Conservation (phyloP, 768 basidiomycete genomes). For the Auriscalpium microsporum region DNA sequence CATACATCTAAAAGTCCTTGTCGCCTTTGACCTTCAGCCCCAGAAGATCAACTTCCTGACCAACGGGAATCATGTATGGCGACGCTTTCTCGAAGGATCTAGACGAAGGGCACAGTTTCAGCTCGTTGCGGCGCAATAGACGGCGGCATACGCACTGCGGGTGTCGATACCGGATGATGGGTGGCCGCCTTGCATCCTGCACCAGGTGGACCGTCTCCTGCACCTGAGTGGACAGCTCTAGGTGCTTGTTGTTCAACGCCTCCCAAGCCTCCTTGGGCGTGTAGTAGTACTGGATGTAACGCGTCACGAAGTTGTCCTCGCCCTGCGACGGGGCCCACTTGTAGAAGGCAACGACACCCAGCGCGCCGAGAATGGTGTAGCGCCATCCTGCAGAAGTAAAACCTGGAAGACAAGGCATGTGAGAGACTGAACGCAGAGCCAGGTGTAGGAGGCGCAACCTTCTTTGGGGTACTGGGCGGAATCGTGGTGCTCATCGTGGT, state of each 20-base stretch:
- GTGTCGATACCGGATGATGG: slow-evolving; percentile 56
- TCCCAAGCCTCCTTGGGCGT: slow-evolving; percentile 49
- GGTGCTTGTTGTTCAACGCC: slow-evolving; percentile 47
- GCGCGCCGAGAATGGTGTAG: slow-evolving; percentile 43
- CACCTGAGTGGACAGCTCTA: slow-evolving; percentile 34
- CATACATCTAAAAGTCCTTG: slow-evolving; percentile 3
- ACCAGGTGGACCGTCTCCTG: slow-evolving; percentile 37
- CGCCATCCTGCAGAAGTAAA: slow-evolving; percentile 65
- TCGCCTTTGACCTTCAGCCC: slow-evolving; percentile 9
- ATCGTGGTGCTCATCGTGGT: slow-evolving; percentile 30
- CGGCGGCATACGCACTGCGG: slow-evolving; percentile 44
- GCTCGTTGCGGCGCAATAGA: not conserved
- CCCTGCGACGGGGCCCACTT: slow-evolving; percentile 58
- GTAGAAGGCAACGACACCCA: slow-evolving; percentile 47
- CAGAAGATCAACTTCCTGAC: slow-evolving; percentile 12
- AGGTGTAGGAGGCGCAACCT: slow-evolving; percentile 35
- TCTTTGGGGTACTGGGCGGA: slow-evolving; percentile 46
- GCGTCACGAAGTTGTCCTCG: slow-evolving; percentile 57
- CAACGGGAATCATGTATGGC: slow-evolving; percentile 11
- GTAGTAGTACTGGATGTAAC: slow-evolving; percentile 53
- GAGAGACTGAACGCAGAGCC: not conserved
- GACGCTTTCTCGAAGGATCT: slow-evolving; percentile 10
- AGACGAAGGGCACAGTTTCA: not conserved
- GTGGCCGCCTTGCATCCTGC: slow-evolving; percentile 33
- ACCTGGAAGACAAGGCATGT: slow-evolving; percentile 28